A percentile compares a stretch with the other conserved stretches of the same genome.
These are phyloP conservation scores for Acarospora socialis DNA, from an alignment of 2,329 filamentous ascomycete genomes.

Conservation along the genomic window DNA sequence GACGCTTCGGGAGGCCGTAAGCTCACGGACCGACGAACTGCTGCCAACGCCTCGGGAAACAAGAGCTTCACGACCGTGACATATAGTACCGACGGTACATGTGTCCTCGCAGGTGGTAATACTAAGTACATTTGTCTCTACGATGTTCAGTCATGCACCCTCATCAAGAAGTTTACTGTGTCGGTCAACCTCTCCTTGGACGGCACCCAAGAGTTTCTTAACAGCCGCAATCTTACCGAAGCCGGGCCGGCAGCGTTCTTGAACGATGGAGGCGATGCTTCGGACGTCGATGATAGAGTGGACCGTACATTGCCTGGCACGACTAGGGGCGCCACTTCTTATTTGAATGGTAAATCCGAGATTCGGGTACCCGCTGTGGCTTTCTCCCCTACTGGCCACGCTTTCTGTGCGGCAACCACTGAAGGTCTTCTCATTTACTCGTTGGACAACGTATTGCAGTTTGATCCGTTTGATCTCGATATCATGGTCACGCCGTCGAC, in stretches of 20 bases:
- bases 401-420: slow-evolving; percentile 89
- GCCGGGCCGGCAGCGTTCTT: slow-evolving; percentile 74
- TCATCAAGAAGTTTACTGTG: slow-evolving; percentile 91
- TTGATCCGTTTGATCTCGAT: slow-evolving; percentile 93
- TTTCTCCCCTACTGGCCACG: slow-evolving; percentile 76
- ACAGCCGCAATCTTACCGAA: slow-evolving; percentile 82
- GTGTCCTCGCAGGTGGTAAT: slow-evolving; percentile 79
- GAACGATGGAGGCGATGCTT: slow-evolving; percentile 75
- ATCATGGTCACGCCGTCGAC: slow-evolving; percentile 83
- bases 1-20: slow-evolving; percentile 90
- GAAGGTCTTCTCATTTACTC: slow-evolving; percentile 92
- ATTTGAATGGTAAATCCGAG: slow-evolving; percentile 61
- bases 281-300: slow-evolving; percentile 71
- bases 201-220: slow-evolving; percentile 92
- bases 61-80: slow-evolving; percentile 80
- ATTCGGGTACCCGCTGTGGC: slow-evolving; percentile 72
- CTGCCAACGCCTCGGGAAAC: slow-evolving; percentile 77
- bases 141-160: slow-evolving; percentile 78
- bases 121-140: slow-evolving; percentile 99
- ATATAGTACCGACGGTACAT: slow-evolving; percentile 86
- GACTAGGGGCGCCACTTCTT: slow-evolving; percentile 73
- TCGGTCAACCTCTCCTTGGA: slow-evolving; percentile 91
- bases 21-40: slow-evolving; percentile 72
- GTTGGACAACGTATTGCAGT: slow-evolving; percentile 67
- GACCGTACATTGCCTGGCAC: slow-evolving; percentile 72